phyloP scores from a whole-genome alignment of 495 filamentous ascomycete species.

The Monascus purpureus region DNA sequence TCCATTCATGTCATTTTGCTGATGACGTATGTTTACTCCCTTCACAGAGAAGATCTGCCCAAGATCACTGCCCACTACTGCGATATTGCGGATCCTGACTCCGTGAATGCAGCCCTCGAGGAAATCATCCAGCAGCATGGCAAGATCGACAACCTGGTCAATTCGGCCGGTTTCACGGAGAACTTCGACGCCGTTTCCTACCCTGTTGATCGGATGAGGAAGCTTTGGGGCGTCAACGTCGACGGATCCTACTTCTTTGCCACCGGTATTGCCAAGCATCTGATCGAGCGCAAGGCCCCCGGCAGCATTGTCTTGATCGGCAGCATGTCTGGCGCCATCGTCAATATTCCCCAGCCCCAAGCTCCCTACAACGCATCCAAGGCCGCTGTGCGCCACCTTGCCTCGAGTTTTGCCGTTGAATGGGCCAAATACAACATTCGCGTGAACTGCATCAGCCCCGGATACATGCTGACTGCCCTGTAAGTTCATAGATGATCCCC shows the following conservation, averaged over 20 bases:
- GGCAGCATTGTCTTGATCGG: constrained; percentile 93
- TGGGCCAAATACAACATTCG: constrained; percentile 76
- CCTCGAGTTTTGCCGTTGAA: constrained; percentile 69
- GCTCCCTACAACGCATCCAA: constrained; percentile 86
- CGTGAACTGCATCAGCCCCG: constrained; percentile 83
- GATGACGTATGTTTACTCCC: background rate
- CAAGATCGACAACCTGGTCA: constrained; percentile 82
- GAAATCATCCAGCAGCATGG: constrained; percentile 60
- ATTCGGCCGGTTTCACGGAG: constrained; percentile 90
- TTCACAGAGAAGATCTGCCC: constrained; percentile 44
- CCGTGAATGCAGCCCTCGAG: constrained; percentile 55
- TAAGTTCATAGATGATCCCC: constrained; percentile 29
- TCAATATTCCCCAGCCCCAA: constrained; percentile 91
- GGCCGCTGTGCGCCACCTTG: constrained; percentile 75
- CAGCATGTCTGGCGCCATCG: constrained; percentile 83
- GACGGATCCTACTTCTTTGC: constrained; percentile 90
- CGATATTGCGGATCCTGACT: constrained; percentile 67
- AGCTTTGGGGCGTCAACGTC: constrained; percentile 88
- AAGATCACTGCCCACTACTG: constrained; percentile 80
- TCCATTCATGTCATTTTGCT: too few relatives aligned
- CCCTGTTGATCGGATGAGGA: constrained; percentile 75
- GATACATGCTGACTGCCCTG: constrained; percentile 92
- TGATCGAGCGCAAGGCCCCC: constrained; percentile 64
- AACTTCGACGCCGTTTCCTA: constrained; percentile 87
- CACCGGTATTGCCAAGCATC: constrained; percentile 67